Percentiles rank a stretch among this genome's conserved stretches.
phyloP scores from a whole-genome alignment of 306 rosid genomes.

The Acacia melanoxylon region DNA sequence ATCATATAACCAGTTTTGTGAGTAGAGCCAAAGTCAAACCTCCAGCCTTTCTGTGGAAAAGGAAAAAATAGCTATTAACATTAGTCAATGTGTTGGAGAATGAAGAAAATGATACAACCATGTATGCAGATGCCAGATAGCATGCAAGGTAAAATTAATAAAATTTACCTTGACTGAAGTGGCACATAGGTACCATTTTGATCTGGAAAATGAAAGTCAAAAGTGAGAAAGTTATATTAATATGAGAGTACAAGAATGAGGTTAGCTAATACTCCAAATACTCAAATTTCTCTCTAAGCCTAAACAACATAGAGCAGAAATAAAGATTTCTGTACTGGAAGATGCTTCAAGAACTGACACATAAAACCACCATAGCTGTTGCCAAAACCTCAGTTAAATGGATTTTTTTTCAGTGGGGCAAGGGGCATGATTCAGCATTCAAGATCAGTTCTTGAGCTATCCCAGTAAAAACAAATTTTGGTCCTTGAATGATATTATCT shows the following conservation, averaged over 20 bases:
- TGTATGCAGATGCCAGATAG: not conserved
- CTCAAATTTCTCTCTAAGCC: not conserved
- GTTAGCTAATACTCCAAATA: not conserved
- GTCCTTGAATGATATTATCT: not conserved
- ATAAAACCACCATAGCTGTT: not conserved
- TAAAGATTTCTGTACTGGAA: not conserved
- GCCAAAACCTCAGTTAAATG: not conserved
- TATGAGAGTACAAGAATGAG: not conserved
- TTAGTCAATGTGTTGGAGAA: not conserved
- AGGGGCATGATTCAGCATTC: not conserved
- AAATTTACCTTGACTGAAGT: conserved; percentile 48
- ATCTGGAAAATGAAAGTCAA: conserved; percentile 47
- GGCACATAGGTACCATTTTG: conserved; percentile 41
- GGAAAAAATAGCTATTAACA: not conserved
- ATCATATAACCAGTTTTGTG: conserved; percentile 21
- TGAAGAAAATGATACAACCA: not conserved
- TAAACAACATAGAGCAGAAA: not conserved
- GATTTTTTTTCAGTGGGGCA: not conserved
- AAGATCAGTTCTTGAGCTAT: not conserved
- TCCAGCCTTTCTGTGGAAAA: conserved; percentile 49
- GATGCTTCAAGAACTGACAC: not conserved
- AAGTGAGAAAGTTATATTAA: conserved; percentile 16
- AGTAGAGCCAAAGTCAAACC: conserved; percentile 39
- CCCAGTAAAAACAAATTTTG: not conserved
- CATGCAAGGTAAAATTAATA: not conserved